Percentiles rank a stretch among this genome's conserved stretches.
These are phyloP conservation scores for Colletotrichum sp. DNA, from an alignment of 2,329 filamentous ascomycete species.

Conservation along the genomic window DNA sequence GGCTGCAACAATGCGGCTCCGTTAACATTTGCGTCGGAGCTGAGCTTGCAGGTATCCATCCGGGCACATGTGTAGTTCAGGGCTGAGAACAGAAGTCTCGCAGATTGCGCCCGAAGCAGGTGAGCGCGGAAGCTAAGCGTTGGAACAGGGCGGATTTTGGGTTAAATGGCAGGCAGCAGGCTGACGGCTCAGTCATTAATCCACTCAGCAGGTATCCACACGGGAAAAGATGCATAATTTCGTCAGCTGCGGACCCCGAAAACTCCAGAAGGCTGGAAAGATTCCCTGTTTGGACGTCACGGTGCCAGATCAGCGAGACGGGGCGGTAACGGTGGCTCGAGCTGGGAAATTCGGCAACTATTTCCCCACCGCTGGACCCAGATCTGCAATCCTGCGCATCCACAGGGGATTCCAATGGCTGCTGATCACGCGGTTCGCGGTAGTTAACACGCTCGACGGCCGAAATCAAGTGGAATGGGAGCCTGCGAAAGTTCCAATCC, in stretches of 20 bases:
- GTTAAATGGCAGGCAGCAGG: neutral
- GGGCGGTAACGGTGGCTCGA: neutral
- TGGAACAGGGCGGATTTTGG: neutral
- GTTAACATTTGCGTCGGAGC: neutral
- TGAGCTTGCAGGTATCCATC: neutral
- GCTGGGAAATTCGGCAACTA: neutral
- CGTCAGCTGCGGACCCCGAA: conserved; percentile 2
- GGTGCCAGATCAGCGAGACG: neutral
- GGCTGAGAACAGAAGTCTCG: neutral
- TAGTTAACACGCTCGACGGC: neutral
- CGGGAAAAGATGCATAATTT: neutral
- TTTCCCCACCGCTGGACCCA: neutral
- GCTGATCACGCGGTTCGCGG: neutral
- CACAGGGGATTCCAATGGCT: neutral
- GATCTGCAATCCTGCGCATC: conserved; percentile 4
- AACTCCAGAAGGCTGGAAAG: neutral
- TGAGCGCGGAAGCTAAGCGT: neutral
- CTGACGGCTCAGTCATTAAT: neutral
- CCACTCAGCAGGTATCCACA: neutral
- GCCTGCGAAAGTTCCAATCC: neutral
- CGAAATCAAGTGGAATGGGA: neutral
- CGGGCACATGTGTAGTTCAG: neutral
- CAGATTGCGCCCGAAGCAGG: neutral
- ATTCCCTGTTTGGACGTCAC: neutral
- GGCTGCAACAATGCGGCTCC: neutral